Evolutionary conservation across 345 rosid species (phyloP).

Genomic region (Melaleuca quinquenervia): DNA sequence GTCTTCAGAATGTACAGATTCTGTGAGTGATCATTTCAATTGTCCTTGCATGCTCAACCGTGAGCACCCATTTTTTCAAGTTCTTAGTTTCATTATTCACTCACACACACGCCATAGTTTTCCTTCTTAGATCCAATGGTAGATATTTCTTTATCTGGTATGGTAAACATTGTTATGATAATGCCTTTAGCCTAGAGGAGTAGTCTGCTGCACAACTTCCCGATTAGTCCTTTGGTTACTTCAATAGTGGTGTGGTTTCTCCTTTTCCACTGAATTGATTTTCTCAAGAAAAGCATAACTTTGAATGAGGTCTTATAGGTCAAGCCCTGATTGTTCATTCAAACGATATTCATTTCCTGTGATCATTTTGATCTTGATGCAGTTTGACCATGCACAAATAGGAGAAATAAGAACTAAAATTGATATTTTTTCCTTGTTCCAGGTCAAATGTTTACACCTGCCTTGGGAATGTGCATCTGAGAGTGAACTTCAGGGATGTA

Average conservation of each 20-base stretch:
- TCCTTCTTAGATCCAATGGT: background rate
- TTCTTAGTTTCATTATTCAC: background rate
- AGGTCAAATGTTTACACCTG: background rate
- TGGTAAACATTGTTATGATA: background rate
- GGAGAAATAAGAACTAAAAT: background rate
- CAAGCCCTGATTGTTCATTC: background rate
- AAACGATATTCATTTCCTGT: background rate
- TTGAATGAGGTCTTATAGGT: background rate
- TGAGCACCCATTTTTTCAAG: fast-evolving
- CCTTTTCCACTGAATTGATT: background rate
- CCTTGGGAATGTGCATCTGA: background rate
- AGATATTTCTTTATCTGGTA: background rate
- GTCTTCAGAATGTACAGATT: background rate
- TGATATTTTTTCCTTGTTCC: background rate
- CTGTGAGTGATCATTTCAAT: background rate
- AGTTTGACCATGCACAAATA: background rate
- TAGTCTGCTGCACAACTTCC: background rate
- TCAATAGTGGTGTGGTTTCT: background rate
- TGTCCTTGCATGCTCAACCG: background rate
- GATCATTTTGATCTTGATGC: background rate
- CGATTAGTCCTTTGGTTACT: background rate
- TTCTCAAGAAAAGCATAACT: background rate
- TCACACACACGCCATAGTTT: background rate
- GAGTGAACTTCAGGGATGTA: background rate
- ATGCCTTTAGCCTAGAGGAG: background rate